Base-by-base conservation (phyloP, 208 protist species). In the Crithidia sp. region DNA sequence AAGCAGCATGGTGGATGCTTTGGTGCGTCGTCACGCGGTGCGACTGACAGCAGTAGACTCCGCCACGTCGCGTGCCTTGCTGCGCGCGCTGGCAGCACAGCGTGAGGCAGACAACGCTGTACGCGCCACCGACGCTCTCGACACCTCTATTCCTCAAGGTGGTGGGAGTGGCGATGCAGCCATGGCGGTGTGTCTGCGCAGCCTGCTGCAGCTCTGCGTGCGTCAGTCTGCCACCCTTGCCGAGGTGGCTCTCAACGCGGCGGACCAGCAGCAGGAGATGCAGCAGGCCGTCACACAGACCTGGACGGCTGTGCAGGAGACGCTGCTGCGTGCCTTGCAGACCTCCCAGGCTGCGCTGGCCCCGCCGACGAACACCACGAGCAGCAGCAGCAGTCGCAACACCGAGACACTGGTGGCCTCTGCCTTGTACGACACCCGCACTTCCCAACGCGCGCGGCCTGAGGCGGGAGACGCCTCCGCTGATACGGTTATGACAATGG, bases 281-380 rank as follows among this genome's bases (percentile, higher is more conserved):
- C 74, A 79, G 74, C n/a, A 41, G 36, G 62, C 53, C 7, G 74
- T 79, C 50, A 79, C 64, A n/a, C 52, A 69, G 43, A 71, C 74
- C 36, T 79, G 74, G 74, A 79, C 74, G 19, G 74, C 52, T 36
- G 74, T 74, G 62, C 74, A 79, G 55, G 43, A 54, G 47, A 64
- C 67, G 37, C 67, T 79, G 41, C 45, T 79, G 10, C 54, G 37
- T 3, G 74, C 74, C 0, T 36, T 79, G 54, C 67, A 74, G 55
- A 74, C 73, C 49, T 78, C 73, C n/a, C 65, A 67, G 52, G 44
- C 28, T 3, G 65, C 59, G 12, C 28, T 72, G 3, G 37, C 64
- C 7, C 7, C 62, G 5, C 53, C 52, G 4, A 13, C n/a, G 7
- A 47, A 7, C 13, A 45, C n/a, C 44, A 2, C 50, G 37, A 4